Evolutionary conservation across 2,329 filamentous ascomycete genomes (phyloP), one percentile per base, ranked within the genome.

Genomic region (Parascedosporium putredinis): DNA sequence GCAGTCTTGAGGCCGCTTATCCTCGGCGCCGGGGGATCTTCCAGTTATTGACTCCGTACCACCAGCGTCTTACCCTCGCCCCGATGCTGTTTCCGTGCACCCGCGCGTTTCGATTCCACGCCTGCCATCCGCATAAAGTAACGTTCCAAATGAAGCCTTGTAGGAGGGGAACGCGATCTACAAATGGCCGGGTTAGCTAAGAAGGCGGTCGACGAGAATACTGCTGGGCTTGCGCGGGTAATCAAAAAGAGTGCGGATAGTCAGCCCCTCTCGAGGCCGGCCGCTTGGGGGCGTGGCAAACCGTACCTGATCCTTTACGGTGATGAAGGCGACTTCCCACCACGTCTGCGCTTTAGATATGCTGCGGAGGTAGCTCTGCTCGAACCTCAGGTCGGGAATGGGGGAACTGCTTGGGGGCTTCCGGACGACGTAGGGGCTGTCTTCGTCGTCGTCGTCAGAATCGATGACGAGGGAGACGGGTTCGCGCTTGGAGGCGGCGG

Each of bases 21-120:
- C 38, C 38, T 42, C 20, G 53, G 22, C 36, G 51, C 44, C 4
- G 60, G 55, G 84, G 84, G 51, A 91, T 66, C 45, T 76, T 74
- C 93, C 93, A 97, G 60, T 94, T 88, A 62, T 97, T 97, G 16
- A 95, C 86, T 20, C 78, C 79, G 71, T 88, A 96, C 91, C 93
- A 98, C 93, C 91, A 97, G 56, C 89, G 75, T 58, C 93, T 76
- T 45, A 93, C 69, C 56, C 78, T 79, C 5, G 86, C 88, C 20
- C 93, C 93, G 14, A 86, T 70, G 23, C 81, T 83, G 57, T 79
- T 81, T 7, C 93, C 93, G 54, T 81, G 82, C 56, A 95, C 75
- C 60, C 83, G 81, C 12, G 87, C 83, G 52, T 77, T 84, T 53
- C 78, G 76, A 66, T 97, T 96, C 86, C 86, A 95, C 63, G 86